These are phyloP conservation scores for Trichocladium uniseriatum DNA, from an alignment of 495 filamentous ascomycete species.

Conservation along the genomic window DNA sequence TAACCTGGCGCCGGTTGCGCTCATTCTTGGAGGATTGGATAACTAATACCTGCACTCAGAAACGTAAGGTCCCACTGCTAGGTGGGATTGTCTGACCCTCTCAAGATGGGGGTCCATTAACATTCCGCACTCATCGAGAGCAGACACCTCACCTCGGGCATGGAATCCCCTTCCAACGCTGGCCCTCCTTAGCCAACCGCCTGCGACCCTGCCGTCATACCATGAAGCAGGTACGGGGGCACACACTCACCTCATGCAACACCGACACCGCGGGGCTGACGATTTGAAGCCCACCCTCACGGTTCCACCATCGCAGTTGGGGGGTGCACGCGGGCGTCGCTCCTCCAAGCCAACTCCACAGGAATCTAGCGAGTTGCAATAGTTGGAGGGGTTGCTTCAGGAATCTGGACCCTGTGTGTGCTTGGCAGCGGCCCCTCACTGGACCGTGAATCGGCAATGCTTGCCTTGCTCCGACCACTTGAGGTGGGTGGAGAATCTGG, in stretches of 20 bases:
- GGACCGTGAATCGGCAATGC: no score
- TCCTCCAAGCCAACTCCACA: no score
- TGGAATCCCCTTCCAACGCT: no score
- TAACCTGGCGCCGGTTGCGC: constrained; percentile 9
- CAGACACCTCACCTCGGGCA: neutral
- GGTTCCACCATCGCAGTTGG: no score
- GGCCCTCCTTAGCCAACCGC: neutral
- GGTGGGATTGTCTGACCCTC: neutral
- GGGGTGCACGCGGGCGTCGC: no score
- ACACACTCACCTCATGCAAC: constrained; percentile 4
- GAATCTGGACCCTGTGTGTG: neutral
- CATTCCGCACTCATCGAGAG: no score
- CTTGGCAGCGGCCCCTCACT: neutral
- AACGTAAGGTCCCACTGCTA: neutral
- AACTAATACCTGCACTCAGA: neutral
- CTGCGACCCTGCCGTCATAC: neutral
- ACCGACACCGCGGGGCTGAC: neutral
- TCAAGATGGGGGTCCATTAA: no score
- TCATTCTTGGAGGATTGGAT: neutral
- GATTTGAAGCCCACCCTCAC: neutral
- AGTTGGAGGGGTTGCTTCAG: neutral
- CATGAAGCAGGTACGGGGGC: constrained; percentile 17
- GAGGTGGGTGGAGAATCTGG: neutral
- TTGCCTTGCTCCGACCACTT: no score
- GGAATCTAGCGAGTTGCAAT: neutral